Evolutionary conservation across 768 basidiomycete species (phyloP), one percentile per base, ranked within the genome.

Genomic region (Termitomyces sp.): DNA sequence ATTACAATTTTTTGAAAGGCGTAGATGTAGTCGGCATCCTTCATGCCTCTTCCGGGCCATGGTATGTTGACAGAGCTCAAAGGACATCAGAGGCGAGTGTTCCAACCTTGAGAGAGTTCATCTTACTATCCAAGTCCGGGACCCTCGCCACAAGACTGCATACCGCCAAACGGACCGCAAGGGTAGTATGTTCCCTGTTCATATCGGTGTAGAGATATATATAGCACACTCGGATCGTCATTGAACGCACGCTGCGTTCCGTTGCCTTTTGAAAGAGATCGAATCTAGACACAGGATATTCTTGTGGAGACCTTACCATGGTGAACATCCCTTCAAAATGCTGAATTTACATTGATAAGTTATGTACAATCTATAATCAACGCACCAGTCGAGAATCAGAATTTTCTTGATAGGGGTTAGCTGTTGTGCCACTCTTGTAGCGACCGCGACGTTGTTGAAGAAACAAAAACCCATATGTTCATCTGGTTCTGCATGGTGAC

Each of bases 401-500:
- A 98, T 87, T 68, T 82, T 91, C 71, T 88, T 91, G 59, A 93
- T 74, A 6, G 80, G 68, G 2, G 90, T 89, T 55, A 79, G 64
- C 61, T 88, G 75, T 68, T 92, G 88, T 20, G 91, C 85, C 26
- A 94, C 90, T 66, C 85, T 84, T 20, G 93, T 83, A 1, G 95
- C 95, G 16, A 99, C 91, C 0, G 97, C 89, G 34, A 96, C 95
- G 68, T 99, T 99, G 72, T 99, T 99, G 77, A 95, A 97, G 77
- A 99, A 97, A 73, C 97, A 98, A 71, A 99, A 99, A 1, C 97
- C 97, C 95, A 98, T 98, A 62, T 93, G 91, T 68, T 95, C 90
- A 62, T 97, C 93, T 5, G 97, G 97, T 69, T 99, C 97, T 6
- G 97, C 95, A 67, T 99, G 97, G 69, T 99, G 97, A 0, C 97